phyloP scores from a whole-genome alignment of 257 asterid species.

The Forsythia viridissima region DNA sequence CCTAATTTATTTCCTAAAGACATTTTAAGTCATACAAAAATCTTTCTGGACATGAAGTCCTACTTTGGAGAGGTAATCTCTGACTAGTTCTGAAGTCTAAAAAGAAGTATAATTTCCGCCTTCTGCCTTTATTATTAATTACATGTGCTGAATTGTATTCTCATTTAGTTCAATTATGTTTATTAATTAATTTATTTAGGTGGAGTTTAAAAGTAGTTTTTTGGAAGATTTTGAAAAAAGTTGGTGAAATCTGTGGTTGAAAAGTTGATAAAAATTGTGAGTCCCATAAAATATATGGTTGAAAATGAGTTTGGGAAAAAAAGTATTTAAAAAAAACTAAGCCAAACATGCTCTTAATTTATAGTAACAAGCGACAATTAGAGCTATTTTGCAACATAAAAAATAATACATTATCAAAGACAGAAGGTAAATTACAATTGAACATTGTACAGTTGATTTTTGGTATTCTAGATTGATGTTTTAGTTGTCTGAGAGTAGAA shows the following conservation, averaged over 20 bases:
- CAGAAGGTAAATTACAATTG: background rate
- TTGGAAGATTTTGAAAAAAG: too few relatives aligned
- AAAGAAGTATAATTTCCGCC: background rate
- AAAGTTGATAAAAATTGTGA: too few relatives aligned
- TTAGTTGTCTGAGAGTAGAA: background rate
- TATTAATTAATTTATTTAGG: too few relatives aligned
- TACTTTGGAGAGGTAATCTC: background rate
- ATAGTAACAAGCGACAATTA: background rate
- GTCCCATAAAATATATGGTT: too few relatives aligned
- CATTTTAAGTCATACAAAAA: background rate
- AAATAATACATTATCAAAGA: background rate
- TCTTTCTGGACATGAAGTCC: background rate
- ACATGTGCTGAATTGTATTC: background rate
- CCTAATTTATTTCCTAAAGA: background rate
- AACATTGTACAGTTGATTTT: background rate
- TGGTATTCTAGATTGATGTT: background rate
- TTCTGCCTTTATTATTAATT: background rate
- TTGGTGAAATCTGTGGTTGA: too few relatives aligned
- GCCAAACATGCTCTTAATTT: too few relatives aligned
- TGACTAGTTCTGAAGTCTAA: background rate
- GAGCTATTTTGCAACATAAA: background rate
- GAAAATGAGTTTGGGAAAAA: too few relatives aligned
- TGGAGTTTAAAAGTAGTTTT: too few relatives aligned
- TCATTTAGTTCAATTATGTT: background rate
- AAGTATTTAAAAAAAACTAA: too few relatives aligned